Conservation (phyloP, 1,139 yeast species). For the Suhomyces taliae region DNA sequence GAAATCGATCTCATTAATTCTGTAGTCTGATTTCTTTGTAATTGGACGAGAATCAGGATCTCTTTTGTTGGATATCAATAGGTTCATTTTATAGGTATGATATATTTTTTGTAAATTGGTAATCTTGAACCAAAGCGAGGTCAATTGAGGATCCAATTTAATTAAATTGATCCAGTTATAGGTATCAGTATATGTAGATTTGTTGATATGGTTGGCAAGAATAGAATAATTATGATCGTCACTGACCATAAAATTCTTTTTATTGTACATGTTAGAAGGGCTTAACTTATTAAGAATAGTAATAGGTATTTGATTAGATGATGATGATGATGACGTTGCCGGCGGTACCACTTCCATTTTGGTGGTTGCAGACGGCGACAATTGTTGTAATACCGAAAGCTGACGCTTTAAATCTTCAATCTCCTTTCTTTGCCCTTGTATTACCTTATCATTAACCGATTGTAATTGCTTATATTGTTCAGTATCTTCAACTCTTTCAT, state of each 20-base stretch:
- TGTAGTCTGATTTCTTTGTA: conserved; percentile 14
- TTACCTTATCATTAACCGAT: conserved; percentile 22
- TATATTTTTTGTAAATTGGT: conserved; percentile 44
- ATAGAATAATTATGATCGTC: conserved; percentile 20
- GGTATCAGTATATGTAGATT: conserved; percentile 18
- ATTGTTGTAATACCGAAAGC: conserved; percentile 29
- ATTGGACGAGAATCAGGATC: conserved; percentile 1
- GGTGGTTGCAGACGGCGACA: conserved; percentile 15
- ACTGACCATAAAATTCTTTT: conserved; percentile 21
- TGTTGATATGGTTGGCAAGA: conserved; percentile 6
- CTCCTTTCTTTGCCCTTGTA: conserved; percentile 31
- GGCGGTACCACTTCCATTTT: background rate
- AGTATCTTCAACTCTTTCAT: conserved; percentile 15
- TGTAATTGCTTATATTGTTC: conserved; percentile 25
- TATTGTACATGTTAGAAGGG: conserved; percentile 13
- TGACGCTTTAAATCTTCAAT: conserved; percentile 39
- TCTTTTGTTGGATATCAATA: conserved; percentile 13
- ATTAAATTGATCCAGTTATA: conserved; percentile 45
- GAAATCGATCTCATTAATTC: conserved; percentile 27
- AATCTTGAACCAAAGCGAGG: conserved; percentile 44
- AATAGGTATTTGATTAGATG: conserved; percentile 8
- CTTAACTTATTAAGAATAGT: conserved; percentile 22
- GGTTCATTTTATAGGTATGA: conserved; percentile 36
- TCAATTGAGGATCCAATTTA: conserved; percentile 43
- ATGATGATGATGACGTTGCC: background rate